A percentile compares a stretch with the other conserved stretches of the same genome.
phyloP scores from a whole-genome alignment of 2,329 filamentous ascomycete species.

The Neoscytalidium dimidiatum region DNA sequence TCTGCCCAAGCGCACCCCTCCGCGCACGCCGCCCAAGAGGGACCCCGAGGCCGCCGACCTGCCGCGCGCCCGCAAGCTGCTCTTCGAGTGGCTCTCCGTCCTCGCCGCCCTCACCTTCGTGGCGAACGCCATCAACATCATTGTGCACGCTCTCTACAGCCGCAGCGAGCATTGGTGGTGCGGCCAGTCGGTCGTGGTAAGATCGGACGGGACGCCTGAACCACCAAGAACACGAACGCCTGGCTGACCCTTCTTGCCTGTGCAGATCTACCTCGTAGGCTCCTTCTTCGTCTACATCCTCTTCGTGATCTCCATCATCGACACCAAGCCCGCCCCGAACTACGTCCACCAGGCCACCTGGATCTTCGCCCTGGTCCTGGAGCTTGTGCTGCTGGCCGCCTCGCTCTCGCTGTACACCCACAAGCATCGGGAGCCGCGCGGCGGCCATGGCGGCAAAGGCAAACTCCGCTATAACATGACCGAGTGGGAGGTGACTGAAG shows the following conservation, averaged over 20 bases:
- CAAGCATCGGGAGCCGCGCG: conserved; percentile 64
- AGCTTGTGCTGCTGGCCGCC: conserved; percentile 69
- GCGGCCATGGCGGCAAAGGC: conserved; percentile 42
- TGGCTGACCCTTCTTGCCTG: conserved; percentile 13
- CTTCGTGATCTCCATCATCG: conserved; percentile 81
- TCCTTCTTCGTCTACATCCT: conserved; percentile 87
- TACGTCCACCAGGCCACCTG: conserved; percentile 79
- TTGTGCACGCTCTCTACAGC: conserved; percentile 70
- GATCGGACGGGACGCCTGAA: conserved; percentile 32
- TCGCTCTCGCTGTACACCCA: conserved; percentile 69
- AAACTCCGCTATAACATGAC: conserved; percentile 43
- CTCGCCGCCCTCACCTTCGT: conserved; percentile 74
- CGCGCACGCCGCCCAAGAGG: conserved; percentile 46
- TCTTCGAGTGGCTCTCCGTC: conserved; percentile 75
- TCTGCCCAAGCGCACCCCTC: conserved; percentile 65
- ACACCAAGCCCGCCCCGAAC: conserved; percentile 79
- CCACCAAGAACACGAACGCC: conserved; percentile 22
- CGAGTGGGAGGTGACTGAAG: conserved; percentile 65
- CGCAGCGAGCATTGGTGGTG: conserved; percentile 77
- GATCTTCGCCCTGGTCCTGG: conserved; percentile 70
- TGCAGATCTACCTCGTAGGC: conserved; percentile 79
- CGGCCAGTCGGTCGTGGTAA: conserved; percentile 73
- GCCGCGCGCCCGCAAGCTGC: conserved; percentile 65
- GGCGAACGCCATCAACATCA: conserved; percentile 71
- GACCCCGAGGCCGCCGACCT: conserved; percentile 55